Base-by-base conservation (phyloP, 805 yeast species). In the Hanseniaspora osmophila region DNA sequence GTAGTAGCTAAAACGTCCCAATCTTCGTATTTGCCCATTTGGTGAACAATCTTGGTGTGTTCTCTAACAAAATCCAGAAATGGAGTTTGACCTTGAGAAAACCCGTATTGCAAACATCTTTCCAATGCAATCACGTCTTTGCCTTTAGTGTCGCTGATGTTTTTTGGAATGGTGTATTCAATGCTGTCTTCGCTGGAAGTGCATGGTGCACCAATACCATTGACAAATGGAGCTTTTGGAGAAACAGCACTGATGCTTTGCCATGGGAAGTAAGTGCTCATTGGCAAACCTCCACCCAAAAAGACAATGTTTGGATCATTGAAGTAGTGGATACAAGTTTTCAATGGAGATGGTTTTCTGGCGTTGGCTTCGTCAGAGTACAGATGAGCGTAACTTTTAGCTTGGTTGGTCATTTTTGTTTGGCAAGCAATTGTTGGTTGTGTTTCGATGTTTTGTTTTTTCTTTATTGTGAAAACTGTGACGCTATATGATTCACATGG, bases 241-340 rank as follows among this genome's bases (percentile, higher is more conserved):
- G 86, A 69, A 46, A 75, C 76, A 12, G 82, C 80, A 18, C 71
- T 61, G 47, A 90, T 61, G 52, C 77, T 75, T 56, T 87, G 85
- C 74, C 90, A 85, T 40, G 98, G 97, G 74, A 90, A 90, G 65
- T 84, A 83, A 51, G 83, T 90, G 22, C 95, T 68, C 61, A 85
- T 67, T 12, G 98, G 98, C 54, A 90, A 74, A 7, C 98, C 98
- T 55, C 97, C 98, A 46, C 96, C 97, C 46, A 90, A 74, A 60
- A 87, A 88, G 47, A 86, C 78, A 58, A 92, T 70, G 44, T 80
- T 76, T 32, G 95, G 95, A 51, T 75, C 72, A 39, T 69, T 67
- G 57, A 69, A 81, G 68, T 83, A 81, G 59, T 77, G 78, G 70
- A 90, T 85, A 15, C 94, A 94, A 37, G 77, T 66, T 67, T 92